These are phyloP conservation scores for Brachypodium distachyon DNA, from an alignment of 202 grass and related monocot species.

Conservation along the genomic window DNA sequence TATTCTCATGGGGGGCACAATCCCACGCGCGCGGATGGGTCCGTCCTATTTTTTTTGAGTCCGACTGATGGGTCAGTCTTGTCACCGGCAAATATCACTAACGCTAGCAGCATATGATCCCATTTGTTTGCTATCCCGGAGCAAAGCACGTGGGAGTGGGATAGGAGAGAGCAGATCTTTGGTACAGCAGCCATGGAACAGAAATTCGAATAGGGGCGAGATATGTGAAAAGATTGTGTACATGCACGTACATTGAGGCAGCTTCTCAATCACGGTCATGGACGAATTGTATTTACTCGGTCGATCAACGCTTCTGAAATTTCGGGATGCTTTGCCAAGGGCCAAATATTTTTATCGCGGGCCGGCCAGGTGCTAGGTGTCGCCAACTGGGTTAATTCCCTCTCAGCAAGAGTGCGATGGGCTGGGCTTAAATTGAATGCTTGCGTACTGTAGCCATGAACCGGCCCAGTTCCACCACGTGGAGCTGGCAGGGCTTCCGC, in stretches of 20 bases:
- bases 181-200: background rate
- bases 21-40: too few species aligned
- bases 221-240: background rate
- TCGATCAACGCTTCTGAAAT: too few species aligned
- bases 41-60: background rate
- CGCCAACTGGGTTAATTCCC: background rate
- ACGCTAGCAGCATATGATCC: background rate
- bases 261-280: background rate
- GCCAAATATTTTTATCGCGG: too few species aligned
- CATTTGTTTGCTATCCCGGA: background rate
- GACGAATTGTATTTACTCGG: background rate
- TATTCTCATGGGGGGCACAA: too few species aligned
- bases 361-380: too few species aligned
- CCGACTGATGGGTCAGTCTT: background rate
- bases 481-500: too few species aligned
- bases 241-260: background rate
- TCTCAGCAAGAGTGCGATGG: background rate
- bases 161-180: background rate
- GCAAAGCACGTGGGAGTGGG: background rate
- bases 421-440: background rate
- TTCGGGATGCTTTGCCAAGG: too few species aligned
- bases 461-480: background rate
- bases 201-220: background rate
- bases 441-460: background rate
- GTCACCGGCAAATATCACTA: background rate